Percentiles rank a stretch among this genome's conserved stretches.
Evolutionary conservation across 202 grass and related monocot species (phyloP).

Genomic region (Bolboschoenoplectus hybrid): DNA sequence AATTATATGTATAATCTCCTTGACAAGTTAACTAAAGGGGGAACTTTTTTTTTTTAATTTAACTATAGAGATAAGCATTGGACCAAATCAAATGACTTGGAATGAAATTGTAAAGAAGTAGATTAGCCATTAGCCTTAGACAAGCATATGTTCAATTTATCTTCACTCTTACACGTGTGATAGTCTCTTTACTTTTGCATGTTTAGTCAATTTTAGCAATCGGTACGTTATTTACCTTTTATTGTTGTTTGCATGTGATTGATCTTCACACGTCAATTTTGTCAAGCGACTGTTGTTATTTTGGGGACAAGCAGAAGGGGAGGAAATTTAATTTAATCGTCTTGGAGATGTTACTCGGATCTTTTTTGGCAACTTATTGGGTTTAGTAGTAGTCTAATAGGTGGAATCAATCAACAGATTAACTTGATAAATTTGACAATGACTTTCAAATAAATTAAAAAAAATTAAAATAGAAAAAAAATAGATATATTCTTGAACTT

Average conservation of each 20-base stretch:
- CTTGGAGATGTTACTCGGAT: no score
- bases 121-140: background rate
- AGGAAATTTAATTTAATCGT: no score
- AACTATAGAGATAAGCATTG: background rate
- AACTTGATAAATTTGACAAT: no score
- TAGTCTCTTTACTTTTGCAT: background rate
- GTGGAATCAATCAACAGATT: no score
- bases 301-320: no score
- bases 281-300: background rate
- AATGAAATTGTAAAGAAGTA: conserved; percentile 35
- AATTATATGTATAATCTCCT: conserved; percentile 28
- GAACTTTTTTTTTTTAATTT: background rate
- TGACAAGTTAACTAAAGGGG: conserved; percentile 20
- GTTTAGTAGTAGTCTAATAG: no score
- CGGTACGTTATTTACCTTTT: background rate
- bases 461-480: no score
- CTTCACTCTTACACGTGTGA: background rate
- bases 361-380: no score
- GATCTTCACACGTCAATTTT: background rate
- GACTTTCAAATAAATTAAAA: no score
- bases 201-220: background rate
- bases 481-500: no score
- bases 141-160: background rate
- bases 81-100: conserved; percentile 17
- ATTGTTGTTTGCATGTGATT: conserved; percentile 9